phyloP scores from a whole-genome alignment of 129 eudicot genomes.

The Artemisia tridentata region DNA sequence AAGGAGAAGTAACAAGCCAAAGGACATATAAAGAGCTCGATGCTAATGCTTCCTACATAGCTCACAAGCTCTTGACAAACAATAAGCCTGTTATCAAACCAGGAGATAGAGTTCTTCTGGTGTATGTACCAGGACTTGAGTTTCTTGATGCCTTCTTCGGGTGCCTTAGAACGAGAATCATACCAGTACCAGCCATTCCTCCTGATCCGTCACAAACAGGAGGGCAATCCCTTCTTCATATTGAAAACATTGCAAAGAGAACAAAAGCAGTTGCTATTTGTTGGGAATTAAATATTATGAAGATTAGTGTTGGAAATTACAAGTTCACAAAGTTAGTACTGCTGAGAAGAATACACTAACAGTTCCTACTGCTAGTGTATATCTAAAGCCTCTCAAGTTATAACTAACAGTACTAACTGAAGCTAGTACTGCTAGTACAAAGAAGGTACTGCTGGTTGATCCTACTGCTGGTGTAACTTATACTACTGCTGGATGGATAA shows the following conservation, averaged over 20 bases:
- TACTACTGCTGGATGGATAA: no score
- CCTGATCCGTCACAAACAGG: conserved; percentile 50
- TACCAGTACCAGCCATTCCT: conserved; percentile 51
- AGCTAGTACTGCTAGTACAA: no score
- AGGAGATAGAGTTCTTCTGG: conserved; percentile 47
- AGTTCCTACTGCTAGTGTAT: no score
- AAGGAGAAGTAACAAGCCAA: conserved; percentile 32
- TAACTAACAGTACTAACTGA: no score
- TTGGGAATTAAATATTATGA: no score
- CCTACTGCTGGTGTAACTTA: no score
- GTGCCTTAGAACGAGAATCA: conserved; percentile 42
- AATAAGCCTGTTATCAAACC: conserved; percentile 38
- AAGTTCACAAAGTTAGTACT: no score
- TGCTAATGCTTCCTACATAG: conserved; percentile 35
- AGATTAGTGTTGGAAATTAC: no score
- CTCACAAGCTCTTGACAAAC: conserved; percentile 36
- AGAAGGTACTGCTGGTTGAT: no score
- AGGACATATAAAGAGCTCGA: conserved; percentile 40
- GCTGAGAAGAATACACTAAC: no score
- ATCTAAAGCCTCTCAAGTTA: no score
- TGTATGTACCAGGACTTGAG: conserved; percentile 47
- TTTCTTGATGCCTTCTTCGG: conserved; percentile 47
- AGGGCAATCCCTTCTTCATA: conserved; percentile 45
- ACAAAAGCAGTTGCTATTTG: conserved; percentile 47
- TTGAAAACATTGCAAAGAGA: conserved; percentile 40